These are phyloP conservation scores for Sporothrix protearum DNA, from an alignment of 2,329 filamentous ascomycete species.

Conservation along the genomic window DNA sequence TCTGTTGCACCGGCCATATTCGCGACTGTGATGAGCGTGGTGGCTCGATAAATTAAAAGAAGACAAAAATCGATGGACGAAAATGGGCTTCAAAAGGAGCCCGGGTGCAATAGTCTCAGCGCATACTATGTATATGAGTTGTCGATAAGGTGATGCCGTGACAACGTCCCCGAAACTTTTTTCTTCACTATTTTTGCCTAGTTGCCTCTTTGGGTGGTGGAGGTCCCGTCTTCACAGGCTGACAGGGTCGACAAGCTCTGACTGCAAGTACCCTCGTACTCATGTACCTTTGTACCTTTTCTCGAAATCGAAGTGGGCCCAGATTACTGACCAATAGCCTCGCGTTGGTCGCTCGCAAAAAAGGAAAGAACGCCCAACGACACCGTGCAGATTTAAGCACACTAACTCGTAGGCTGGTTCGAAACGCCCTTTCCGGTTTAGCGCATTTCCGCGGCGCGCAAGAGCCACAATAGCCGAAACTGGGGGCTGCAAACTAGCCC, in stretches of 20 bases:
- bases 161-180: not conserved
- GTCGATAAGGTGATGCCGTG: not conserved
- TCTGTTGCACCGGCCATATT: not conserved
- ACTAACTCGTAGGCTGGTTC: not conserved
- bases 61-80: not conserved
- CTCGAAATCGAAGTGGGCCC: not conserved
- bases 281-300: not conserved
- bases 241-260: no score
- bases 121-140: not conserved
- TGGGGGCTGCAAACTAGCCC: not conserved
- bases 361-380: not conserved
- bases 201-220: not conserved
- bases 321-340: not conserved
- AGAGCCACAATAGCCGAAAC: slow-evolving; percentile 20
- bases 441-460: not conserved
- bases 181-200: not conserved
- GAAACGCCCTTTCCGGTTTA: slow-evolving; percentile 11
- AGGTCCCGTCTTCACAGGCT: not conserved
- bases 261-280: not conserved
- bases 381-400: not conserved
- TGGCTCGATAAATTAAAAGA: not conserved
- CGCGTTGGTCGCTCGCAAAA: not conserved
- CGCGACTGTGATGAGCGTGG: not conserved
- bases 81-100: not conserved
- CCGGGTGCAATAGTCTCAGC: not conserved